Evolutionary conservation across 2,329 filamentous ascomycete genomes (phyloP), one percentile per base, ranked within the genome.

Genomic region (Tolypocladium ovalisporum): DNA sequence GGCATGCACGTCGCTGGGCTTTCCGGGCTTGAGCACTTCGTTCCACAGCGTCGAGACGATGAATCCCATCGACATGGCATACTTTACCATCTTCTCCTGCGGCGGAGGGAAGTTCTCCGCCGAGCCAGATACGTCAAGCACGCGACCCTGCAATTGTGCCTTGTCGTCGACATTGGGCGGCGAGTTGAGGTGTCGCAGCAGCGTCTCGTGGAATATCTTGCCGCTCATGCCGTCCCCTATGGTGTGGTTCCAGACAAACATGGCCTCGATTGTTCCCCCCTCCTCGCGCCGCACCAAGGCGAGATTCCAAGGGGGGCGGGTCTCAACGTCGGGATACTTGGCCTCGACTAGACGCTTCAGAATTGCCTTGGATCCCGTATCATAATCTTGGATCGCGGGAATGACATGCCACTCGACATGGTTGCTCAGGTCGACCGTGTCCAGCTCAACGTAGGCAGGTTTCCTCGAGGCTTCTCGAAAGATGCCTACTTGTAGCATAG

Each of bases 161-260:
- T 36, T 22, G 22, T 37, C 52, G n/a, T 24, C 52, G 15, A 1
- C 35, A 22, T 24, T 52, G 7, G 19, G 15, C 8, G 44, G 15
- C 17, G 27, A 10, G 3, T 32, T 56, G 32, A 56, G 54, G n/a
- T 52, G 35, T 17, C 35, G 52, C 37, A 57, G 52, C n/a, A 57
- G 52, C n/a, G 53, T 60, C 54, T 58, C 35, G 55, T 65, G 62
- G 36, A 64, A 64, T n/a, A 63, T 60, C 47, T 61, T 63, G n/a
- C 54, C 62, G 40, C 63, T 58, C 40, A 57, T 63, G 15, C 61
- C 62, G 29, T 65, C 63, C 10, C n/a, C 53, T 13, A 56, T 54
- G 3, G 58, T 37, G 52, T 65, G 63, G 37, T 59, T 60, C n/a
- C 54, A 60, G 4, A 55, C 60, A 51, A 63, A 60, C 7, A 64